Conservation (phyloP, 2,329 filamentous ascomycete genomes). For the Corynespora cassiicola region DNA sequence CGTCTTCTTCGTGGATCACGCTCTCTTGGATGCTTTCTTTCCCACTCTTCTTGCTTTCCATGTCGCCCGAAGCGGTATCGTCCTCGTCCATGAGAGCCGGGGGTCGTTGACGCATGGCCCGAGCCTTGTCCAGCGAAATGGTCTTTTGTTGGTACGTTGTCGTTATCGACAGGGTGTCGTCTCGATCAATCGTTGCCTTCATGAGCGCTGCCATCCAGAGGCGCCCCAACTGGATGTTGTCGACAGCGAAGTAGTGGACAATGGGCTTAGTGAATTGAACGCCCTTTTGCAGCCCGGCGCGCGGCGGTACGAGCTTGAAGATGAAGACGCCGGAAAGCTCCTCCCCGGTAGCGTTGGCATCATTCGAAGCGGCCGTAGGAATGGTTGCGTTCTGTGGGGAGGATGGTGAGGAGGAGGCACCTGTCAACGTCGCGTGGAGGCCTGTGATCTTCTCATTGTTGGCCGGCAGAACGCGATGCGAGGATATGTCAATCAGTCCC, state of each 20-base stretch:
- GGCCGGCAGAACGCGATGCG: constrained; percentile 93
- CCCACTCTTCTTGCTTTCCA: constrained; percentile 34
- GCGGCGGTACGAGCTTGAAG: constrained; percentile 95
- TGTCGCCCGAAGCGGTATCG: constrained; percentile 36
- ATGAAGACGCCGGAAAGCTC: constrained; percentile 81
- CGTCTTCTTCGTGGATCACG: constrained; percentile 46
- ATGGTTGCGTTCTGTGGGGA: constrained; percentile 53
- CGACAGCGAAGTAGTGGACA: constrained; percentile 96
- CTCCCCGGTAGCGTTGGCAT: constrained; percentile 39
- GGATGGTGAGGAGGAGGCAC: constrained; percentile 75
- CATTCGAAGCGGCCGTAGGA: constrained; percentile 47
- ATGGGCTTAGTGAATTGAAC: constrained; percentile 98
- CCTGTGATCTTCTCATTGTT: constrained; percentile 90
- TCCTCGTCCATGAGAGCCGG: constrained; percentile 78
- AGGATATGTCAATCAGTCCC: constrained; percentile 96
- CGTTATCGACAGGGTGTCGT: constrained; percentile 76
- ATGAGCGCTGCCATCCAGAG: constrained; percentile 98
- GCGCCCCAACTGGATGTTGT: constrained; percentile 84
- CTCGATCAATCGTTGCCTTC: constrained; percentile 98
- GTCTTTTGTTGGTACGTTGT: constrained; percentile 98
- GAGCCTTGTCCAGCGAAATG: constrained; percentile 88
- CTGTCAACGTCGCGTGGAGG: constrained; percentile 88
- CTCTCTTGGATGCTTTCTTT: constrained; percentile 44
- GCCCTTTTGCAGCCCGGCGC: constrained; percentile 82
- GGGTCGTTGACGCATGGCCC: constrained; percentile 85